phyloP scores from a whole-genome alignment of 2,329 filamentous ascomycete genomes.

The Ilyonectria mors-panacis region DNA sequence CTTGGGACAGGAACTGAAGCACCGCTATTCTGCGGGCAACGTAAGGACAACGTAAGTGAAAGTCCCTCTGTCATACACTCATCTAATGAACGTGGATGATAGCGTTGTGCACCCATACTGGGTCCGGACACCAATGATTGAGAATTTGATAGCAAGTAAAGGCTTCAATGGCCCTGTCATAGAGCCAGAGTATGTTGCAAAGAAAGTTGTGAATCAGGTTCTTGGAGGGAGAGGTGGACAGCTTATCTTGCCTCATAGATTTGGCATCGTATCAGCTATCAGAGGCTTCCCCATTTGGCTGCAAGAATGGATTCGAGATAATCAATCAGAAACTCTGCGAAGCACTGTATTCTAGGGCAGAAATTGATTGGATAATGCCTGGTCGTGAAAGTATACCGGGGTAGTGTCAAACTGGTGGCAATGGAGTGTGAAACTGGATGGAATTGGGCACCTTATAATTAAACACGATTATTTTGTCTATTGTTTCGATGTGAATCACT shows the following conservation, averaged over 20 bases:
- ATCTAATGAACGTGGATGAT: neutral
- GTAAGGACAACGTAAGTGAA: slow-evolving; percentile 8
- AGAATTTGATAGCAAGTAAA: slow-evolving; percentile 33
- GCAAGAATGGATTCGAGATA: slow-evolving; percentile 35
- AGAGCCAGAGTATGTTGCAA: slow-evolving; percentile 53
- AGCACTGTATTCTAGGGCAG: slow-evolving; percentile 12
- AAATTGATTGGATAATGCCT: too few relatives aligned
- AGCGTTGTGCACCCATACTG: slow-evolving; percentile 66
- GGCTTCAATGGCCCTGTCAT: slow-evolving; percentile 38
- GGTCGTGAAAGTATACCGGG: too few relatives aligned
- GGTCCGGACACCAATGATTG: slow-evolving; percentile 38
- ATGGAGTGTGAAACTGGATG: too few relatives aligned
- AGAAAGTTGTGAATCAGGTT: slow-evolving; percentile 59
- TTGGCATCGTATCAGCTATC: slow-evolving; percentile 13
- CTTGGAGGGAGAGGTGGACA: slow-evolving; percentile 57
- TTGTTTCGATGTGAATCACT: too few relatives aligned
- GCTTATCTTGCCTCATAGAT: slow-evolving; percentile 55
- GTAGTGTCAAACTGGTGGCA: too few relatives aligned
- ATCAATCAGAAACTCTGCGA: slow-evolving; percentile 6
- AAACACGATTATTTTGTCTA: too few relatives aligned
- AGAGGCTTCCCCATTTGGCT: slow-evolving; percentile 36
- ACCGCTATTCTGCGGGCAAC: slow-evolving; percentile 66
- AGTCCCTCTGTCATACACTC: neutral
- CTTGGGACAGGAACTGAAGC: slow-evolving; percentile 66
- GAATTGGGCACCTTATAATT: too few relatives aligned